Evolutionary conservation across 345 rosid species (phyloP), one percentile per base, ranked within the genome.

Genomic region (Aquilaria yunnanensis): DNA sequence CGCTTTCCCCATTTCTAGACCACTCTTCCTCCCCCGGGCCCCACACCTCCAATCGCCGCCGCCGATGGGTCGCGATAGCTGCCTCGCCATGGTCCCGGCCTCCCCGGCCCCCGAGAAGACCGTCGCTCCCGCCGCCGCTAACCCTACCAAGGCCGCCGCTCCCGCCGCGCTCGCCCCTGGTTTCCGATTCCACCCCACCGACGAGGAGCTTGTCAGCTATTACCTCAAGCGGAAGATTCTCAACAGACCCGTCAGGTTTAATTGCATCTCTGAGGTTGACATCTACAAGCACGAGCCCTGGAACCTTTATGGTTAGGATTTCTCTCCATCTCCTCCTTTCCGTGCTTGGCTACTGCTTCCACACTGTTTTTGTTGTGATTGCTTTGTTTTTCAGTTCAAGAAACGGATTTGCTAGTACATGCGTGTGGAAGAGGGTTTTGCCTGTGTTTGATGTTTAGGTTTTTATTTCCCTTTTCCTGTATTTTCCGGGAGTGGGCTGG

Each of bases 181-280:
- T 12, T 89, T 89, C 49, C 82, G 98, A 75, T 92, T 92, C 68
- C 98, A 92, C 54, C 98, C 98, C 0, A 89, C 96, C 2, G 98
- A 85, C n/a, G 97, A 92, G 67, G 97, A 92, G 65, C 78, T 89
- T 16, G 88, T 85, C 11, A 80, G 83, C 56, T 89, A 89, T 72
- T 89, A 87, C 85, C 80, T 92, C 78, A 92, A 87, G 76, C 74
- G 96, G 63, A 89, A 89, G 91, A 83, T 89, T 74, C 63, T 66
- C 8, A 74, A 70, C 34, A 92, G 80, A 64, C 84, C 89, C 16
- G 84, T 89, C 23, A 90, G 85, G 51, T 89, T 85, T 70, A 83
- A 85, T 33, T 89, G 82, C 57, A 89, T 87, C 66, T 81, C 81
- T 0, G 92, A 84, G 57, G 96, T 87, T 70, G 98, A 92, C 71